Conservation (phyloP, 805 yeast species). For the Lachancea quebecensis region DNA sequence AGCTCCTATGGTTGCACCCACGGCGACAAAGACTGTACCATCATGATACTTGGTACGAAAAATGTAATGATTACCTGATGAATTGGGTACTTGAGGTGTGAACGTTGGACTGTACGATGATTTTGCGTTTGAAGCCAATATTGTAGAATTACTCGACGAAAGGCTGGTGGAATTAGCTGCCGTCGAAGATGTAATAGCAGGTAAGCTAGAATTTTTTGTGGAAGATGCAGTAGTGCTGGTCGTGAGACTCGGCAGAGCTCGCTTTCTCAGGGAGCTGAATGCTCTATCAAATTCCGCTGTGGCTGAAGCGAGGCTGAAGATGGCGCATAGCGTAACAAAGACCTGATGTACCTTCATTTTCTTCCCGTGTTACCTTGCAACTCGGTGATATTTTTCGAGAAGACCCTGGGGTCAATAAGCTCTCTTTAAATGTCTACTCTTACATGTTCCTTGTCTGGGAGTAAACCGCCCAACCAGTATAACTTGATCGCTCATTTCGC, state of each 20-base stretch:
- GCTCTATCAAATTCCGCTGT: not conserved
- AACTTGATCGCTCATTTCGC: not conserved
- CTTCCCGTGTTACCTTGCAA: too few relatives aligned
- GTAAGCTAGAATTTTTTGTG: not conserved
- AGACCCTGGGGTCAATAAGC: too few relatives aligned
- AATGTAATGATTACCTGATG: constrained; percentile 48
- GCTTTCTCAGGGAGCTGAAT: not conserved
- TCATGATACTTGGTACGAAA: constrained; percentile 41
- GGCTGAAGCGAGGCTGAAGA: not conserved
- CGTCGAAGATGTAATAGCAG: not conserved
- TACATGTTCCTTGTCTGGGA: too few relatives aligned
- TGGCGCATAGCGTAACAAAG: not conserved
- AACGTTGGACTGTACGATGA: constrained; percentile 14
- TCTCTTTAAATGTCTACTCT: too few relatives aligned
- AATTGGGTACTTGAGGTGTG: constrained; percentile 19
- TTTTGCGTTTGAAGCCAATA: constrained; percentile 3
- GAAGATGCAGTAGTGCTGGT: not conserved
- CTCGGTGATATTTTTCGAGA: too few relatives aligned
- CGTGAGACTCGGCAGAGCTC: not conserved
- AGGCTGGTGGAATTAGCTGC: not conserved
- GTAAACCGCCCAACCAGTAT: too few relatives aligned
- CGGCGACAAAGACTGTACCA: constrained; percentile 74
- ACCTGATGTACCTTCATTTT: too few relatives aligned
- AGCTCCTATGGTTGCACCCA: constrained; percentile 61
- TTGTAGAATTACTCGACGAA: not conserved